phyloP scores from a whole-genome alignment of 129 eudicot genomes.

The Tanacetum coccineum region DNA sequence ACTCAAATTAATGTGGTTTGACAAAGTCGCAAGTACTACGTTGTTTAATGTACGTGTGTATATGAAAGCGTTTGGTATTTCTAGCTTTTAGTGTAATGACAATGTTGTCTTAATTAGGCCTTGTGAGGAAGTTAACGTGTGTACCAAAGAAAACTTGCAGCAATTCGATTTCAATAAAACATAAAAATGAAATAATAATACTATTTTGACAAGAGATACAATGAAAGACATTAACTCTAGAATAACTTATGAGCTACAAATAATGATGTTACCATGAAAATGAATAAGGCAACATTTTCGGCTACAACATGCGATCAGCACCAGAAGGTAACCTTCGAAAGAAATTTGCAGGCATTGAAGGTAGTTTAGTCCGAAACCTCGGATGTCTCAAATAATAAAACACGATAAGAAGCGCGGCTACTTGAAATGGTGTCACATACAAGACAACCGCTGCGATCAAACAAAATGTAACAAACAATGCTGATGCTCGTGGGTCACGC shows the following conservation, averaged over 20 bases:
- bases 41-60: no score
- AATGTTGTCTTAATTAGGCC: no score
- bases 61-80: no score
- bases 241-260: not conserved
- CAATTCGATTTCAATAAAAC: no score
- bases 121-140: no score
- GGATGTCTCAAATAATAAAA: constrained; percentile 82
- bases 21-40: no score
- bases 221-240: no score
- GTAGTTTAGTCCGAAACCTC: constrained; percentile 61
- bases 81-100: no score
- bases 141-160: no score
- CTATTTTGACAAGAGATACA: no score
- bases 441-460: constrained; percentile 55
- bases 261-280: not conserved
- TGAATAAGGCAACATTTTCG: not conserved
- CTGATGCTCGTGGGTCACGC: constrained; percentile 86
- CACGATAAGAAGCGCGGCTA: constrained; percentile 45
- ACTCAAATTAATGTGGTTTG: no score
- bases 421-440: constrained; percentile 75
- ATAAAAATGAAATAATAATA: no score
- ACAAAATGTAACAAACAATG: constrained; percentile 72
- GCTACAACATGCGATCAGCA: constrained; percentile 70
- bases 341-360: constrained; percentile 66
- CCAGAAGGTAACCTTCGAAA: constrained; percentile 77